Evolutionary conservation across 2,329 filamentous ascomycete genomes (phyloP).

Genomic region (Dichotomopilus funicola): DNA sequence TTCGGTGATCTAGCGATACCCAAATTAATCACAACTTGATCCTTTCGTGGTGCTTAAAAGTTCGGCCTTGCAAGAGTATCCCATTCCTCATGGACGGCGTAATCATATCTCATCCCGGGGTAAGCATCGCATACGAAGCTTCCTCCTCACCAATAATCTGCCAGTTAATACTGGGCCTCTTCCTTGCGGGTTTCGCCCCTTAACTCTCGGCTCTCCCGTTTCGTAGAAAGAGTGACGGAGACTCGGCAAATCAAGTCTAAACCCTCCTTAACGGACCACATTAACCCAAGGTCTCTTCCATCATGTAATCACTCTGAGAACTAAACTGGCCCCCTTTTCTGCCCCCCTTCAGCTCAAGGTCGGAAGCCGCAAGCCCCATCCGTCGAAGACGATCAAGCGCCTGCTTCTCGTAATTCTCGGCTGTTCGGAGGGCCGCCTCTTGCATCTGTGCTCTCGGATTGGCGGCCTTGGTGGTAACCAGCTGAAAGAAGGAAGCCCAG

Average conservation of each 20-base stretch:
- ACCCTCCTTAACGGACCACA: background rate
- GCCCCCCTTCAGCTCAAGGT: constrained; percentile 58
- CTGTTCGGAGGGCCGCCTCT: constrained; percentile 57
- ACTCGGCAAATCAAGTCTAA: background rate
- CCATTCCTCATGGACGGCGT: background rate
- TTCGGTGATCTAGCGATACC: constrained; percentile 15
- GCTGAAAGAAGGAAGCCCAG: constrained; percentile 32
- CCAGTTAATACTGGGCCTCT: no score
- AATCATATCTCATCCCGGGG: no score
- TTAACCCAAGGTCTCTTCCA: constrained; percentile 15
- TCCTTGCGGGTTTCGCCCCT: no score
- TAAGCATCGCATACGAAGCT: no score
- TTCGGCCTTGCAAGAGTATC: background rate
- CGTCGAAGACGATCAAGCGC: constrained; percentile 70
- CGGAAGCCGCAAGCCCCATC: constrained; percentile 68
- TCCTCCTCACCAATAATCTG: no score
- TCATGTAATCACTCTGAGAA: background rate
- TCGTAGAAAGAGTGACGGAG: no score
- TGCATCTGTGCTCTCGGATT: constrained; percentile 67
- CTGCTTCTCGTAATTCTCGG: constrained; percentile 66
- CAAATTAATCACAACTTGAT: background rate
- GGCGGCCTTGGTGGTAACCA: constrained; percentile 65
- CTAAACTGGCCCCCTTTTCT: constrained; percentile 7
- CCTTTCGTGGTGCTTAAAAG: background rate
- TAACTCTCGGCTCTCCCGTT: no score